Base-by-base conservation (phyloP, 1,284 basidiomycete species). In the Mycosarcoma mackinlayi region DNA sequence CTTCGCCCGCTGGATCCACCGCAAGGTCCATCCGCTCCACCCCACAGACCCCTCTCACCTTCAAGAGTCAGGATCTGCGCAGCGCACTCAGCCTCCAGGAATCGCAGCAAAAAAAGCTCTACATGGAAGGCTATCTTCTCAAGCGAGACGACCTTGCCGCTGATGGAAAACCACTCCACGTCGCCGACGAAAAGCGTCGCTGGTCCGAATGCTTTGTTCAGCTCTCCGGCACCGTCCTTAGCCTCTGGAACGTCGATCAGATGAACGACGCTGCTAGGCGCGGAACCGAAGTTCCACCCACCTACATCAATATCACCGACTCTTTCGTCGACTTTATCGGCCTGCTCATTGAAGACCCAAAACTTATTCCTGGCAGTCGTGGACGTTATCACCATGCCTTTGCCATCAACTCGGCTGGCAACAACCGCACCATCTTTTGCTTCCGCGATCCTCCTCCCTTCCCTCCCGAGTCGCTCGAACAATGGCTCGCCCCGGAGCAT, bases 371-470 rank as follows among this genome's bases (percentile, higher is more conserved):
- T 30, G 84, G 83, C n/a, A 83, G 84, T 28, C 84, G 85, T 1
- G 85, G 86, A 39, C 83, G 87, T 0, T 92, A 92, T 39, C 77
- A 81, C 52, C 80, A 82, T 78, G 92, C 96, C 45, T 88, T 96
- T 64, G 93, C 93, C 0, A 87, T 98, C 77, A 98, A 96, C 83
- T 95, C 92, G 10, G 94, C 94, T 1, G 95, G 94, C 19, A 90
- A 90, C 33, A 98, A 98, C 80, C 86, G 94, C 33, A 85, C 94
- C 37, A 84, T 96, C 8, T 96, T 98, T 84, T 92, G 77, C 61
- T 77, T 76, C 70, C 59, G 67, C 19, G 61, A 65, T 13, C 70
- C 73, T 28, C 73, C 76, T 45, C 76, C 76, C 25, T 77, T 70
- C 51, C 69, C 73, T 23, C 67, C 76, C n/a, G 64, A 67, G 33